Conservation (phyloP, 2,329 filamentous ascomycete genomes). For the Aspergillus transmontanensis region DNA sequence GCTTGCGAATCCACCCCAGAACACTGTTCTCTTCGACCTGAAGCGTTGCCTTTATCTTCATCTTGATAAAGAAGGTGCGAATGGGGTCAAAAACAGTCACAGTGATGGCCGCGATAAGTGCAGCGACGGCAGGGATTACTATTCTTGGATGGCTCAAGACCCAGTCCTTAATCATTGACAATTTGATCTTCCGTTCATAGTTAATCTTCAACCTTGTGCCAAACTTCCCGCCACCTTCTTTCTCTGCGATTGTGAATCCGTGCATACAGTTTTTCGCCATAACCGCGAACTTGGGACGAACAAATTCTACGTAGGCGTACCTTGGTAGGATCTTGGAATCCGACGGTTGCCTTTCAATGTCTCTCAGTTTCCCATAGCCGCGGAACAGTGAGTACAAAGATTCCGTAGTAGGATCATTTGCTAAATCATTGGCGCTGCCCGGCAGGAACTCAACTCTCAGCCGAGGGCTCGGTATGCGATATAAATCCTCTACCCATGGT, state of each 20-base stretch:
- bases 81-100: conserved; percentile 94
- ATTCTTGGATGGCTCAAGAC: conserved; percentile 82
- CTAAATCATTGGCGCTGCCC: conserved; percentile 67
- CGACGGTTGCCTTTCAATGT: conserved; percentile 78
- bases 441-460: conserved; percentile 85
- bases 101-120: conserved; percentile 77
- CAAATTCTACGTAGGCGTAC: conserved; percentile 79
- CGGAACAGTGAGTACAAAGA: conserved; percentile 84
- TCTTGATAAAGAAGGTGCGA: conserved; percentile 86
- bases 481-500: conserved; percentile 93
- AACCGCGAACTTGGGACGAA: conserved; percentile 71
- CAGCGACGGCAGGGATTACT: conserved; percentile 79
- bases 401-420: conserved; percentile 82
- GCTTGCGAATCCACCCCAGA: conserved; percentile 79
- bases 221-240: conserved; percentile 70
- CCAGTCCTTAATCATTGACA: conserved; percentile 84
- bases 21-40: conserved; percentile 72
- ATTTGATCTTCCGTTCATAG: conserved; percentile 78
- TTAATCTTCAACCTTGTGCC: conserved; percentile 79
- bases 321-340: conserved; percentile 84
- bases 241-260: conserved; percentile 71
- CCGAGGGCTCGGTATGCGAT: conserved; percentile 74
- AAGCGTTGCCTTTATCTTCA: conserved; percentile 78
- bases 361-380: conserved; percentile 83
- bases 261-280: conserved; percentile 94